Base-by-base conservation (phyloP, 805 yeast species). In the Nakazawaea populi region DNA sequence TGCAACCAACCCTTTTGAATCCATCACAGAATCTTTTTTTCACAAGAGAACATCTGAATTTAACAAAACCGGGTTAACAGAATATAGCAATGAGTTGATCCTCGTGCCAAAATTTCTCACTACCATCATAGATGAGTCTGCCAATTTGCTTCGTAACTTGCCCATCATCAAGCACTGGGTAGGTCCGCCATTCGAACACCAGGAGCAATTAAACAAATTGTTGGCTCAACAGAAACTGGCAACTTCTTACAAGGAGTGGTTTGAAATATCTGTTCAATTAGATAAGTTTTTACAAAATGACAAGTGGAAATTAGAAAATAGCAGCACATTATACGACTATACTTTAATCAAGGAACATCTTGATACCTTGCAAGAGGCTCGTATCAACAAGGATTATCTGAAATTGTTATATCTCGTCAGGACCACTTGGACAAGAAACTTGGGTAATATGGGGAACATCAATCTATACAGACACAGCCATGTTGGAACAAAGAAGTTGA, bases 361-460 rank as follows among this genome's bases (percentile, higher is more conserved):
- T 43, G 55, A 60, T 4, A 84, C 83, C 51, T 69, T 94, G 72
- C 69, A 77, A 42, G 63, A 65, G 2, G 88, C 91, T 0, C 73
- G 97, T 35, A 40, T 63, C 14, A 60, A 68, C 12, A 74, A 77
- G 30, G 87, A 94, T 60, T 78, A 77, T 57, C 71, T 79, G 51
- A 73, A 76, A 42, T 66, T 92, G 35, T 65, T 92, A 11, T 89
- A 87, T 58, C 69, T 88, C 11, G 82, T 94, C 3, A 68, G 98
- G 53, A 92, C 97, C 0, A 81, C 87, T 28, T 87, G 96, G 87
- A 77, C 80, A 2, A 73, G 99, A 55, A 88, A 90, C 60, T 66
- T 89, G 48, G 98, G 96, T 1, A 87, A 89, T 57, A 87, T 90
- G 73, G 95, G 96, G 1, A 86, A 90, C 64, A 78, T 83, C 18